Evolutionary conservation across 2,329 filamentous ascomycete species (phyloP), one percentile per base, ranked within the genome.

Genomic region (Arthrobotrys pseudoclavata): DNA sequence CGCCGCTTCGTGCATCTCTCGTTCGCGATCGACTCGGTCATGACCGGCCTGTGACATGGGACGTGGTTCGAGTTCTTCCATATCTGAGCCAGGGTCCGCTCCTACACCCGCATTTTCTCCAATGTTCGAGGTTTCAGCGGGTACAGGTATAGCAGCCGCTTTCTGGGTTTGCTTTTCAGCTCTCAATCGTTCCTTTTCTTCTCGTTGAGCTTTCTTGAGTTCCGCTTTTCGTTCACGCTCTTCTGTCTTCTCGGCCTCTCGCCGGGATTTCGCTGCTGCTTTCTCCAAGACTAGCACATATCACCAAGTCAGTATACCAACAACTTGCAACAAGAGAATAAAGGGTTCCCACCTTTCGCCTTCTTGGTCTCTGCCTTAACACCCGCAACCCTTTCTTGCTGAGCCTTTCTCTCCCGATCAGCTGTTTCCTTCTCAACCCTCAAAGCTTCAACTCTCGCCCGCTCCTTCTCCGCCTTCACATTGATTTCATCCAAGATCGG

Each of bases 401-500:
- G 57, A 2, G 26, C 42, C 20, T 47, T 79, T 37, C 47, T 79
- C 50, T 79, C 69, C 13, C 29, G 22, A 6, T 79, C 75, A 6
- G 61, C 52, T 7, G 55, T 20, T 22, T 79, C 68, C 31, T 48
- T 62, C 40, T 79, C 75, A 10, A 79, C 12, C 20, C 64, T 72
- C 47, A 71, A 47, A 15, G 29, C 52, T 20, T 71, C 74, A 7
- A 71, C 4, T 24, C 74, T 60, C 1, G 74, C 74, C 4, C 74
- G 34, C 20, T 77, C 74, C 37, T 77, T 77, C 37, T 72, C 63
- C 1, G 75, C 75, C 26, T 72, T 74, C 13, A 62, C 69, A 50
- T 79, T 74, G n/a, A 79, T 79, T 15, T 79, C 75, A 42, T 79
- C 75, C 22, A 79, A 42, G 15, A 79, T 72, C 5, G 75, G 75